Conservation (phyloP, 108 stramenopile species). For the Fragilaria radians region DNA sequence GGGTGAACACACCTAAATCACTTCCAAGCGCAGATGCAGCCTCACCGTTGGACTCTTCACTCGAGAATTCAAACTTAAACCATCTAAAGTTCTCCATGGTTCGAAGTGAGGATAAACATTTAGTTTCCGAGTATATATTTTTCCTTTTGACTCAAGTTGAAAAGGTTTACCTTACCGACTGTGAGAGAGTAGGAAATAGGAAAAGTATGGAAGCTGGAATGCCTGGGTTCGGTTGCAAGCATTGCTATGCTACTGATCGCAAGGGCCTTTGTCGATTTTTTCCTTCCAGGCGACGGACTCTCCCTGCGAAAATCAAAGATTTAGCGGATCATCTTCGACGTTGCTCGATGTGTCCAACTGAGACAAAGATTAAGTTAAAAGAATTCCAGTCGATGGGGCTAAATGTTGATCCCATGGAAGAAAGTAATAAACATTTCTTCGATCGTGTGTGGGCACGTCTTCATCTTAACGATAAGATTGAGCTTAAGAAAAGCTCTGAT, state of each 20-base stretch:
- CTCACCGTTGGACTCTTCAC: background rate
- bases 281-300: conserved; percentile 25
- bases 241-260: conserved; percentile 23
- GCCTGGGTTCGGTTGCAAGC: conserved; percentile 28
- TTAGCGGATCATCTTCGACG: conserved; percentile 31
- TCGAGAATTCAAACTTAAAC: background rate
- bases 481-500: background rate
- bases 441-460: conserved; percentile 33
- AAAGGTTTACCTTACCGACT: conserved; percentile 19
- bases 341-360: conserved; percentile 25
- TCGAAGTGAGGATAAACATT: conserved; percentile 6
- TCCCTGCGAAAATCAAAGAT: conserved; percentile 33
- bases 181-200: conserved; percentile 20
- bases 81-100: conserved; percentile 3
- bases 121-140: conserved; percentile 26
- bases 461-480: background rate
- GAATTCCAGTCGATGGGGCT: conserved; percentile 5
- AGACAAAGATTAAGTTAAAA: conserved; percentile 17
- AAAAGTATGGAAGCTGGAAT: conserved; percentile 26
- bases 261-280: conserved; percentile 31
- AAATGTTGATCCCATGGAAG: background rate
- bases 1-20: background rate
- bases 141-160: conserved; percentile 23
- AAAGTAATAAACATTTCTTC: conserved; percentile 18
- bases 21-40: background rate